Base-by-base conservation (phyloP, 495 filamentous ascomycete species). In the Apiosordaria backusii region DNA sequence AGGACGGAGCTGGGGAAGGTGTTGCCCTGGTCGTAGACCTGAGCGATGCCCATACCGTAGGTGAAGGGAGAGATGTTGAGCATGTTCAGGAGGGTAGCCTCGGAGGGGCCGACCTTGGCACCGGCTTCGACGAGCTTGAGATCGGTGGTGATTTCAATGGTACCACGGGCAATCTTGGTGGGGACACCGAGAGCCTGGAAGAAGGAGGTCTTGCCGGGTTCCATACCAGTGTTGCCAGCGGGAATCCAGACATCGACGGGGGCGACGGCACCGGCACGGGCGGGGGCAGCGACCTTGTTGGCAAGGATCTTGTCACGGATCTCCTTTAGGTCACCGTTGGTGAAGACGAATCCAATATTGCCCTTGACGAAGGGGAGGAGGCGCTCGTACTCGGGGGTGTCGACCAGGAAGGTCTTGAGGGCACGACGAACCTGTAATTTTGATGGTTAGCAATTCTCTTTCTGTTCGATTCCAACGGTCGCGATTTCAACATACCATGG, bases 101-200 rank as follows among this genome's bases (percentile, higher is more conserved):
- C 95, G 78, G 95, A 99, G 77, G 95, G 90, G 78, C 96, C 95
- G 85, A 99, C 95, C 85, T 97, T 97, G 84, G 50, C 83, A 65
- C 89, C 89, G 67, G 91, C 88, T 84, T 97, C 92, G 82, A 97
- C 90, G 75, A 99, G 89, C 90, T 97, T 98, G 76, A 99, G 85
- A 76, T 99, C 95, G 74, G 89, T 87, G 63, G 93, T 97, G 80
- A 99, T 99, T 93, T 99, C 95, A 80, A 99, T 98, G 84, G 95
- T 99, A 93, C 95, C 95, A 96, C 95, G 96, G 75, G 95, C 95
- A 83, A 99, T 99, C 91, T 99, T 99, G 85, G 95, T 99, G 78
- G 95, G 95, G 81, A 99, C 92, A 91, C 95, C 95, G 80, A 99
- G 96, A 77, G 95, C 95, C 87, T 99, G 95, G 92, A 99, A 99